phyloP scores from a whole-genome alignment of 176 grass and related monocot species.

The Bolboschoenus planiculmis region DNA sequence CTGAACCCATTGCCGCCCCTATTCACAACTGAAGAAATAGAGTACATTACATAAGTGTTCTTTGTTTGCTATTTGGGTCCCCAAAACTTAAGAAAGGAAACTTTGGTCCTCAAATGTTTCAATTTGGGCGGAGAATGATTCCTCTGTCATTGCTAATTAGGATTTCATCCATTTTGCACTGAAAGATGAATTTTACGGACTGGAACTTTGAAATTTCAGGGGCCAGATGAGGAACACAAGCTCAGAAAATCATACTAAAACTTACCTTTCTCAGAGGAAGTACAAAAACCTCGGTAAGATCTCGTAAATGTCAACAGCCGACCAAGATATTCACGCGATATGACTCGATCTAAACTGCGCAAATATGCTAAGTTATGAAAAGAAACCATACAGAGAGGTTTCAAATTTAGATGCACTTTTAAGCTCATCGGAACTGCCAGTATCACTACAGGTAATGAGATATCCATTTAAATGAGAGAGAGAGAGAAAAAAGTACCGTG shows the following conservation, averaged over 20 bases:
- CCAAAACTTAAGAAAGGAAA: background rate
- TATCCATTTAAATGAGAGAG: too few relatives aligned
- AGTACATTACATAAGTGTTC: background rate
- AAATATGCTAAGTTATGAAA: background rate
- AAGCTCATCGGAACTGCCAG: too few relatives aligned
- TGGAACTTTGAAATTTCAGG: background rate
- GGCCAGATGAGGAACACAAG: background rate
- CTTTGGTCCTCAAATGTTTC: background rate
- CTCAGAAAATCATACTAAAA: too few relatives aligned
- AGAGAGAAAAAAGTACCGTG: background rate
- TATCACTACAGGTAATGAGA: too few relatives aligned
- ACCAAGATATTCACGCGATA: background rate
- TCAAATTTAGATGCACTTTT: too few relatives aligned
- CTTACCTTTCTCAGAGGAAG: slow-evolving; percentile 28
- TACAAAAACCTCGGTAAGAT: slow-evolving; percentile 10
- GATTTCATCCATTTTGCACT: too few relatives aligned
- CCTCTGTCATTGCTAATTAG: too few relatives aligned
- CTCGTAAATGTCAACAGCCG: slow-evolving; percentile 10
- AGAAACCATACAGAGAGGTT: background rate
- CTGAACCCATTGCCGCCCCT: background rate
- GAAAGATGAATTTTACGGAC: too few relatives aligned
- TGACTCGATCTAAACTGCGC: slow-evolving; percentile 23
- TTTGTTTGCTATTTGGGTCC: background rate
- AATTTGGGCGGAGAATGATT: background rate
- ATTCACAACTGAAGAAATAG: background rate